Evolutionary conservation across 306 rosid species (phyloP), one percentile per base, ranked within the genome.

Genomic region (Dalbergia cochinchinensis): DNA sequence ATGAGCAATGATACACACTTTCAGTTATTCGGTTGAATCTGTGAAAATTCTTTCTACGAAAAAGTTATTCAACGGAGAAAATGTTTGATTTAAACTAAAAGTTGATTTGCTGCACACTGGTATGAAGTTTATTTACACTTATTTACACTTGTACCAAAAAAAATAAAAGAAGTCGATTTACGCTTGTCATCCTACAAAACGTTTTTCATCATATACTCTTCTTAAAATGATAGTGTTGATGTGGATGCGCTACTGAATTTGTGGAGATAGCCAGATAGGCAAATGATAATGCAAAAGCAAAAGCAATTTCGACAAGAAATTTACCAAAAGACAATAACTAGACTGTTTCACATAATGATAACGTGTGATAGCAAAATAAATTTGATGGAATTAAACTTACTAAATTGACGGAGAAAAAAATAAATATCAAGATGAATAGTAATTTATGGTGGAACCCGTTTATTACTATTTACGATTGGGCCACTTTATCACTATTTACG

Each of bases 221-320:
- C n/a, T 64, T 35, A 35, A 63, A 35, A 15, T 64, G 69, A 64
- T 26, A 18, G 11, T 31, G 45, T 62, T 13, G 5, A 35, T 13
- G 22, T 8, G 26, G 11, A 64, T 33, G 12, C 37, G 69, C 69
- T 15, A 33, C 54, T 42, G 47, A 53, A 35, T 61, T 19, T 13
- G 48, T 65, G 12, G 61, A 55, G 5, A 37, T 41, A 98, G 99
- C 41, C 41, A 37, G 57, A 93, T 80, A 66, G 99, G 44, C 50
- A 79, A 13, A 74, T 11, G 60, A 57, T 68, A 55, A 68, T 48
- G 53, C 79, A 65, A 58, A 50, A 65, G 71, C 61, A 78, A 73
- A 50, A 65, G 71, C 61, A 78, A 69, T 80, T 73, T 76, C 63
- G 37, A 18, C 41, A 65, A 62, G 34, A 48, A 71, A 71, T 65